phyloP scores from a whole-genome alignment of 495 filamentous ascomycete species.

The Aspergillus carlsbadensis region DNA sequence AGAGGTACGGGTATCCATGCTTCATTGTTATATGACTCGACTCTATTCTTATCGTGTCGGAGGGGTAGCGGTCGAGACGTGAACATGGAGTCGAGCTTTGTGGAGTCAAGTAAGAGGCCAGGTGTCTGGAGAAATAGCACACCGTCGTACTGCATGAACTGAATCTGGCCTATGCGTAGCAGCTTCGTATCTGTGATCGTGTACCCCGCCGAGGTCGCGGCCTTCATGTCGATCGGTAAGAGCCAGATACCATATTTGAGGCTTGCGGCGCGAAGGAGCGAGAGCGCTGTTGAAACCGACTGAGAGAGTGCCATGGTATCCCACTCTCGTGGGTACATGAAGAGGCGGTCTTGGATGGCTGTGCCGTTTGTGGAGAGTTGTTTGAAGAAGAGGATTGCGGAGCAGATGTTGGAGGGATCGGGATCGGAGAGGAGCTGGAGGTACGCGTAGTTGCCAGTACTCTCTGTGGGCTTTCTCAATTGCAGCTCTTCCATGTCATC shows the following conservation, averaged over 20 bases:
- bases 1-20: slow-evolving; percentile 47
- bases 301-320: slow-evolving; percentile 32
- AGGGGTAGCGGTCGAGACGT: slow-evolving; percentile 37
- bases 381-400: slow-evolving; percentile 46
- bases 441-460: slow-evolving; percentile 42
- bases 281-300: slow-evolving; percentile 31
- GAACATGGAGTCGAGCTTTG: slow-evolving; percentile 39
- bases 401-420: slow-evolving; percentile 47
- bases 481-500: slow-evolving; percentile 1
- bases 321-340: slow-evolving; percentile 51
- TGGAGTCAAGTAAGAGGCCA: slow-evolving; percentile 39
- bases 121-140: slow-evolving; percentile 44
- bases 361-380: slow-evolving; percentile 37
- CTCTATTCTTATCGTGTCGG: slow-evolving; percentile 34
- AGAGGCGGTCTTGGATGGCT: slow-evolving; percentile 44
- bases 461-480: not conserved
- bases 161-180: slow-evolving; percentile 43
- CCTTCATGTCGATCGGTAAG: slow-evolving; percentile 46
- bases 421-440: slow-evolving; percentile 45
- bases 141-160: slow-evolving; percentile 50
- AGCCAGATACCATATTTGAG: slow-evolving; percentile 47
- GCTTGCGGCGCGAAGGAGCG: slow-evolving; percentile 37
- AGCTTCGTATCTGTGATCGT: slow-evolving; percentile 40
- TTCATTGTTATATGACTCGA: slow-evolving; percentile 42
- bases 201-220: slow-evolving; percentile 36